A percentile compares a stretch with the other conserved stretches of the same genome.
phyloP scores from a whole-genome alignment of 495 filamentous ascomycete genomes.

The Rhypophila decipiens region DNA sequence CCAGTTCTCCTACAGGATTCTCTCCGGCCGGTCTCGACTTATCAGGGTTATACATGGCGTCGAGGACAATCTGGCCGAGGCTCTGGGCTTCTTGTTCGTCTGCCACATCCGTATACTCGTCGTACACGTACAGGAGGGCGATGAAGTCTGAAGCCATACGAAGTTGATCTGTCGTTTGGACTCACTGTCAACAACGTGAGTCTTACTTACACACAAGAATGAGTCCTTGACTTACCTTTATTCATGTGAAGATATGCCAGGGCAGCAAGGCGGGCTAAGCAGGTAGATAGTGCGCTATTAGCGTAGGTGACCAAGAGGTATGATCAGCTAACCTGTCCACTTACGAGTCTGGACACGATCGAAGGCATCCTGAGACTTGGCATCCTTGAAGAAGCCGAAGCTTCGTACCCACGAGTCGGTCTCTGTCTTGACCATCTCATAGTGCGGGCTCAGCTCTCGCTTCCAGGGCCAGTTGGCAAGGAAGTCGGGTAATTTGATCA shows the following conservation, averaged over 20 bases:
- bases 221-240: not conserved
- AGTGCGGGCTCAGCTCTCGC: not conserved
- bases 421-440: not conserved
- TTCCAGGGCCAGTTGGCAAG: conserved; percentile 2
- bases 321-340: not conserved
- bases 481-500: not conserved
- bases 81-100: not conserved
- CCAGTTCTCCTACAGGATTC: conserved; percentile 3
- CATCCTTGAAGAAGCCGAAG: not conserved
- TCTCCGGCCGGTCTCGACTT: conserved; percentile 5
- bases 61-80: conserved; percentile 3
- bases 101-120: conserved; percentile 9
- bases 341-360: not conserved
- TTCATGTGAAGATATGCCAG: not conserved
- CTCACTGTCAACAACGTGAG: not conserved
- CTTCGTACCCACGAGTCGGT: not conserved
- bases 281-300: not conserved
- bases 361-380: not conserved
- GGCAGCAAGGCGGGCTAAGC: not conserved
- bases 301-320: not conserved
- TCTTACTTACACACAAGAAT: too few relatives aligned
- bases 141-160: conserved; percentile 1
- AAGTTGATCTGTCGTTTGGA: not conserved
- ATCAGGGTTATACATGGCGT: conserved; percentile 4
- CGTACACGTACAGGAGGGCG: conserved; percentile 5